Conservation (phyloP, 2,329 filamentous ascomycete species). For the Pseudogymnoascus sp. region DNA sequence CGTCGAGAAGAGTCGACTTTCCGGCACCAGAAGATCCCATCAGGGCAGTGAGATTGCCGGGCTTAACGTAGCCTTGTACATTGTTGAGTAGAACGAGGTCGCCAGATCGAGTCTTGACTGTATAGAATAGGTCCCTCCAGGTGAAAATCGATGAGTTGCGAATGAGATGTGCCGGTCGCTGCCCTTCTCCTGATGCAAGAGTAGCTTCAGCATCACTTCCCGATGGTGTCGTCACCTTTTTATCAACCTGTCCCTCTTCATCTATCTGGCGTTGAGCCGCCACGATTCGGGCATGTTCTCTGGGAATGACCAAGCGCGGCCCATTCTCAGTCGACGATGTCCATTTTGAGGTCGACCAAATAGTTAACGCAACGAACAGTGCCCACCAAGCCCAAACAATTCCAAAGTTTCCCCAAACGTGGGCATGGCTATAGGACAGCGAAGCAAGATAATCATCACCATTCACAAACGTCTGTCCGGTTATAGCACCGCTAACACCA, state of each 20-base stretch:
- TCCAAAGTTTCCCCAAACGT: conserved; percentile 55
- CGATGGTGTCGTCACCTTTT: conserved; percentile 12
- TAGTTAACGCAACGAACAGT: conserved; percentile 50
- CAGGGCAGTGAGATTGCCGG: conserved; percentile 59
- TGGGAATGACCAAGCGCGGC: not conserved
- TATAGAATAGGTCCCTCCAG: conserved; percentile 65
- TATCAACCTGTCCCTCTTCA: conserved; percentile 16
- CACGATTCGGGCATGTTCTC: not conserved
- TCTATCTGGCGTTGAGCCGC: not conserved
- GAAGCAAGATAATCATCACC: conserved; percentile 52
- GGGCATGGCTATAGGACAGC: conserved; percentile 44
- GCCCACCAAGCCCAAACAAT: conserved; percentile 58
- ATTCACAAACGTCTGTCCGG: conserved; percentile 40
- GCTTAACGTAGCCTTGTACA: conserved; percentile 74
- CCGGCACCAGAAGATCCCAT: conserved; percentile 66
- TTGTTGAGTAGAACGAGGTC: conserved; percentile 67
- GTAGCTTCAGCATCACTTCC: conserved; percentile 18
- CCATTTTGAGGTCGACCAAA: conserved; percentile 52
- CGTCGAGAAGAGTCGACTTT: conserved; percentile 81
- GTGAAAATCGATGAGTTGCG: conserved; percentile 64
- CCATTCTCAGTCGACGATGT: conserved; percentile 16
- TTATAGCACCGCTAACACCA: conserved; percentile 47
- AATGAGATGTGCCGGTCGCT: conserved; percentile 37
- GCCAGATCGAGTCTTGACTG: conserved; percentile 52
- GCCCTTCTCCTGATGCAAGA: conserved; percentile 17